Evolutionary conservation across 202 grass and related monocot genomes (phyloP).

Genomic region (Thinopyrum obtusiflorum): DNA sequence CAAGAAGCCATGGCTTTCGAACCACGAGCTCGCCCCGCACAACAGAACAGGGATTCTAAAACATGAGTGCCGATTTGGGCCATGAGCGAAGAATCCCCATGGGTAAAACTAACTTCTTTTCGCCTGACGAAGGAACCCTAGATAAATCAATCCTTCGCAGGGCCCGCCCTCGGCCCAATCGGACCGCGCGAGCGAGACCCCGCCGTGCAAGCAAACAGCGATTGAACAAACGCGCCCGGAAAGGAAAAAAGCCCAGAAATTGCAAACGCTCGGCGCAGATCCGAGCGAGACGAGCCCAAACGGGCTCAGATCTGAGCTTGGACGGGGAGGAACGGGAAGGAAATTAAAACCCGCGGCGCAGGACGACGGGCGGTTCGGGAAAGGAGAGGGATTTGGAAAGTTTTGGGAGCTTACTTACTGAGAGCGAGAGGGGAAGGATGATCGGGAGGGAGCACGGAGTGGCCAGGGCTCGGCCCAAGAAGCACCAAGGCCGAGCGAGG

Average conservation of each 20-base stretch:
- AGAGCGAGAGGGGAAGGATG: neutral
- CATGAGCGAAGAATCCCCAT: neutral
- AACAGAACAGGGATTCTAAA: neutral
- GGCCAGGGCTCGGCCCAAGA: constrained; percentile 45
- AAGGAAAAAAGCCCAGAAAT: constrained; percentile 10
- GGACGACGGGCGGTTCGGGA: neutral
- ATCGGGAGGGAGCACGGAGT: neutral
- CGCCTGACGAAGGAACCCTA: neutral
- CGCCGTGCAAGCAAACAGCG: neutral
- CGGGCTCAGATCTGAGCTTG: constrained; percentile 10
- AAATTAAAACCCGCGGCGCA: neutral
- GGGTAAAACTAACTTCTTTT: neutral
- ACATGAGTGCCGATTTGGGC: neutral
- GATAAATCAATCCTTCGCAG: neutral
- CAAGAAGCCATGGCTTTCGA: neutral
- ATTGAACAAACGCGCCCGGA: neutral
- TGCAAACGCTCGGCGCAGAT: neutral
- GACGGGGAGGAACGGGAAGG: neutral
- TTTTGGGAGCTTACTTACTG: constrained; percentile 17
- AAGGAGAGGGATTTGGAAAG: neutral
- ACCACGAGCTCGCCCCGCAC: no score
- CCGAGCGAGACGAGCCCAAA: neutral
- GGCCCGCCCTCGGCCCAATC: constrained; percentile 28
- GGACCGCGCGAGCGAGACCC: neutral
- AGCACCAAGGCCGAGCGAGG: constrained; percentile 25